Conservation (phyloP, 305 asterid species). For the Fraxinus angustifolia region DNA sequence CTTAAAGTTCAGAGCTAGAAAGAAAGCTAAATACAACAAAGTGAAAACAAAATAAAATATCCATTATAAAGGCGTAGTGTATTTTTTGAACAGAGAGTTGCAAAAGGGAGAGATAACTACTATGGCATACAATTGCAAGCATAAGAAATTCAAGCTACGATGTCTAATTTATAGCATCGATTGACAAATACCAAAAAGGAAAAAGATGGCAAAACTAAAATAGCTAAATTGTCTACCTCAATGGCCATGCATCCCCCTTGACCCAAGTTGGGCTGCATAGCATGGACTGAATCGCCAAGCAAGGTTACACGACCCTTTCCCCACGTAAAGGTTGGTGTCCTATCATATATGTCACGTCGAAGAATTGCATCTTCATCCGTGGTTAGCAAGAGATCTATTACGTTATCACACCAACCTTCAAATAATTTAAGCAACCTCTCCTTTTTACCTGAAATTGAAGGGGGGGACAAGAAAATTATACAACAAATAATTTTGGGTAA, state of each 20-base stretch:
- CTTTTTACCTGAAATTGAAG: slow-evolving; percentile 59
- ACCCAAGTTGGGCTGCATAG: slow-evolving; percentile 99
- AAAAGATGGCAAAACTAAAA: neutral
- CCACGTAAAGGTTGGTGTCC: slow-evolving; percentile 66
- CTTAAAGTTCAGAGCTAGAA: neutral
- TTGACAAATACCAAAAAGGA: neutral
- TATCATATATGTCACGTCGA: slow-evolving; percentile 88
- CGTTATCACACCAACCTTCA: slow-evolving; percentile 91
- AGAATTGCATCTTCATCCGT: slow-evolving; percentile 89
- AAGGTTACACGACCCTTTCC: slow-evolving; percentile 90
- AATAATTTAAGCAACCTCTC: slow-evolving; percentile 70
- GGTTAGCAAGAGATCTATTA: slow-evolving; percentile 62
- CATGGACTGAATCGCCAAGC: slow-evolving; percentile 94
- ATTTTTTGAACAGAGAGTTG: neutral
- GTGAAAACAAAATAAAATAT: neutral
- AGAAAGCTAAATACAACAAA: neutral
- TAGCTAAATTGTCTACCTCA: slow-evolving; percentile 46
- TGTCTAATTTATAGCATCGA: neutral
- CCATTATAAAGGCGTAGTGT: neutral
- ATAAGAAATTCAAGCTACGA: neutral
- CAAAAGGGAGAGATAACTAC: neutral
- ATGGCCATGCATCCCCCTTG: slow-evolving; percentile 99
- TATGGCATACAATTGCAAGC: neutral
- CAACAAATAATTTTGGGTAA: neutral
- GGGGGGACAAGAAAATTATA: neutral